Base-by-base conservation (phyloP, 306 rosid species). In the Quercus bicolor region DNA sequence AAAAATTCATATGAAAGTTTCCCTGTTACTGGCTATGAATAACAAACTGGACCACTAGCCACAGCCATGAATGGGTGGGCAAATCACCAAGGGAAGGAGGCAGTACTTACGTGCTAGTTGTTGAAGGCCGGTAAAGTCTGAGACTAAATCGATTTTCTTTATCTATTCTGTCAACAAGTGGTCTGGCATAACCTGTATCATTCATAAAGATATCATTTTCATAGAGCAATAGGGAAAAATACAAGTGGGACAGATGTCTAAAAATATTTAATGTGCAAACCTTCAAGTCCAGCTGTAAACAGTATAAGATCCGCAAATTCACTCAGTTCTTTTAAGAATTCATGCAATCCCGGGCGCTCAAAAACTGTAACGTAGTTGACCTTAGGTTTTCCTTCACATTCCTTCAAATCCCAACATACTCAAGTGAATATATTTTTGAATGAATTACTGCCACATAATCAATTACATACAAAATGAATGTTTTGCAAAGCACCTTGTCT, bases 241-340 rank as follows among this genome's bases (percentile, higher is more conserved):
- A 74, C 4, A 64, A 15, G 60, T 29, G 79, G 51, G 21, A 16
- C 3, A 57, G n/a, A 14, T 14, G n/a, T 34, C 66, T 31, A 56
- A 72, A 68, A 54, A 54, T 48, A 72, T 80, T 77, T 85, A 56
- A 56, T 66, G 70, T 72, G 60, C 80, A 74, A 76, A 92, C 98
- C 98, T 95, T 95, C 97, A 77, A 95, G 92, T 72, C 97, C 97
- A 73, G 97, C 97, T 57, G 98, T 95, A 74, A 95, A 92, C 78
- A 95, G 87, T 68, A 91, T 92, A 84, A 92, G 81, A 80, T 92
- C 92, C 55, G 97, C 91, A 88, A 95, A 91, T 85, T 92, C 95
- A 88, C 90, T 68, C 29, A 89, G 81, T 80, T 77, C 87, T 52
- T 70, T 82, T 77, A 95, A 86, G 88, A 95, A 95, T 72, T 95